Evolutionary conservation across 1,284 basidiomycete species (phyloP), one percentile per base, ranked within the genome.

Genomic region (Cryptococcus sp.): DNA sequence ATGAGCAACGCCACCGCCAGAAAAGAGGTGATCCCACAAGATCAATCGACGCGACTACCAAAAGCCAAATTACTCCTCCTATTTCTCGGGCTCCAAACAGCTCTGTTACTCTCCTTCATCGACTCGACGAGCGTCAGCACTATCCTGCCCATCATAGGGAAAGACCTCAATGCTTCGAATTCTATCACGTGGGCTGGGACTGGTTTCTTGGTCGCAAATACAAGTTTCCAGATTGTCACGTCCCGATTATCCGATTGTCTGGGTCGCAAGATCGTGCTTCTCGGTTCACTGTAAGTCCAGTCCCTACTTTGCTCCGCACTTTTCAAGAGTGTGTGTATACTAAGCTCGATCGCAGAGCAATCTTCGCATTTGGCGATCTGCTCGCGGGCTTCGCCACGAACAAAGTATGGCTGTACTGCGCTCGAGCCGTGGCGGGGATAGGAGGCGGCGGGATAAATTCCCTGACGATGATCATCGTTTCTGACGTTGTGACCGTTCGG

Each of bases 381-480:
- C 53, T 73, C 4, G 66, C 64, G 17, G 72, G 72, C 10, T 72
- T 74, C 52, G 72, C 72, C 0, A 54, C 53, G 39, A 68, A 60
- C 47, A 62, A 64, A 22, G 59, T 64, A 27, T 70, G 65, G 70
- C 61, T 72, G 22, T 72, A 72, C 48, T 60, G 57, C 23, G 73
- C 74, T 19, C 65, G 79, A 45, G 79, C 77, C 3, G 68, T 80
- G 8, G 77, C 79, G 4, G 79, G 79, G 56, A 74, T 79, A 25
- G 79, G 78, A 17, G 78, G 78, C 25, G 79, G 79, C 39, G 79
- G 78, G 8, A 67, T 80, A 50, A 78, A 73, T 40, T 71, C 70
- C 27, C 73, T 80, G 65, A 50, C 68, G 0, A 79, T 76, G 46
- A 75, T 80, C 50, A 75, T 80, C 52, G 72, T 78, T 17, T 73